These are phyloP conservation scores for Peniophora sp. DNA, from an alignment of 1,284 basidiomycete genomes.

Conservation along the genomic window DNA sequence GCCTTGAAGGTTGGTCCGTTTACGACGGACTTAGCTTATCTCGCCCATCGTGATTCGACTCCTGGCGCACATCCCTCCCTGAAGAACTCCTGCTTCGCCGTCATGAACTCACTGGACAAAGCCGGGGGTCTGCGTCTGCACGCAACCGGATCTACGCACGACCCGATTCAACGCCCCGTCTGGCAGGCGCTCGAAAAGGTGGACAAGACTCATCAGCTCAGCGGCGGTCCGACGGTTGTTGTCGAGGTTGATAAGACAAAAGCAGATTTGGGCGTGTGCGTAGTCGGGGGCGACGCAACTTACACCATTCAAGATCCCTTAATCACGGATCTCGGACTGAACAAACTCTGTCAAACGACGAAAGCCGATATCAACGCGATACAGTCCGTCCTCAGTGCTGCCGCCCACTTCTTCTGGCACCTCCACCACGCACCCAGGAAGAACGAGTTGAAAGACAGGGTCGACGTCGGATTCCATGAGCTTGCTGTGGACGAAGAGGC, in stretches of 20 bases:
- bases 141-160: background rate
- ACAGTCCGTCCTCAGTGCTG: background rate
- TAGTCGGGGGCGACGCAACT: background rate
- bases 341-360: background rate
- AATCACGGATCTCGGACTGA: background rate
- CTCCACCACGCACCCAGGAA: background rate
- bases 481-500: background rate
- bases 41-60: too few relatives aligned
- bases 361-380: background rate
- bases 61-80: too few relatives aligned
- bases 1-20: background rate
- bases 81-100: too few relatives aligned
- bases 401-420: constrained; percentile 5
- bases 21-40: background rate
- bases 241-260: background rate
- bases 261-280: background rate
- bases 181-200: background rate
- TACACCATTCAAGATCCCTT: background rate
- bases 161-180: background rate
- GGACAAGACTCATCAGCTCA: background rate
- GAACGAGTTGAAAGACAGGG: background rate
- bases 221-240: background rate
- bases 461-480: background rate
- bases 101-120: too few relatives aligned
- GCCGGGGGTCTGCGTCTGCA: background rate